Evolutionary conservation across 2,329 filamentous ascomycete species (phyloP), one percentile per base, ranked within the genome.

Genomic region (Ceratocystis ficicola): DNA sequence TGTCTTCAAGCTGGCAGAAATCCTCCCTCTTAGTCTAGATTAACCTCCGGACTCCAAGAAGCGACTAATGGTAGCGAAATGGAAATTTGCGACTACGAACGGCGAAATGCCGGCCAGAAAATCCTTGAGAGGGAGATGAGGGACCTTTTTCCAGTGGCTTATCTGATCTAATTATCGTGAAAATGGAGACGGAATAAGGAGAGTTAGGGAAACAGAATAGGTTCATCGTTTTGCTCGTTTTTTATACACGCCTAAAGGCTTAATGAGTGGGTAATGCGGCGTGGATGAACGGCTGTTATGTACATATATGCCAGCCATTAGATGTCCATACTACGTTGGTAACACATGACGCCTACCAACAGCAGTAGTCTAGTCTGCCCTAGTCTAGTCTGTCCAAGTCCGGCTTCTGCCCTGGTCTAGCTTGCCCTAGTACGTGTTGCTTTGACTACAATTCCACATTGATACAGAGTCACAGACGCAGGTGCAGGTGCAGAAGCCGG

Each of bases 71-170:
- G 36, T 41, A 41, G 36, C 36, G 36, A 57, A 32, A 57, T 30
- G 17, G 1, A 57, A n/a, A 15, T 41, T 41, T 30, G 52, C 25
- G 52, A 22, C 52, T 28, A 57, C 17, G 28, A 57, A 12, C 52
- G 52, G 52, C 52, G 52, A 57, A 57, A 57, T 17, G 30, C 52
- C 52, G 52, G 52, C 28, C 52, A 30, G 28, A 57, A 41, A 5
- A 22, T 55, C 25, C 25, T 55, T 25, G 50, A 7, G 15, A 20
- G 17, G 4, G 22, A 52, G 7, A 52, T 52, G 7, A 52, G 8
- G 48, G 6, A 52, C 48, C n/a, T 52, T 22, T 22, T 52, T 25
- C 10, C 22, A 8, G 2, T 10, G 48, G 48, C 48, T 25, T 52
- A 52, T n/a, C 48, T 52, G n/a, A 25, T 20, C 48, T 52, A 25